Percentiles rank a stretch among this genome's conserved stretches.
Conservation (phyloP, 768 basidiomycete genomes). For the Amyloporia xantha region DNA sequence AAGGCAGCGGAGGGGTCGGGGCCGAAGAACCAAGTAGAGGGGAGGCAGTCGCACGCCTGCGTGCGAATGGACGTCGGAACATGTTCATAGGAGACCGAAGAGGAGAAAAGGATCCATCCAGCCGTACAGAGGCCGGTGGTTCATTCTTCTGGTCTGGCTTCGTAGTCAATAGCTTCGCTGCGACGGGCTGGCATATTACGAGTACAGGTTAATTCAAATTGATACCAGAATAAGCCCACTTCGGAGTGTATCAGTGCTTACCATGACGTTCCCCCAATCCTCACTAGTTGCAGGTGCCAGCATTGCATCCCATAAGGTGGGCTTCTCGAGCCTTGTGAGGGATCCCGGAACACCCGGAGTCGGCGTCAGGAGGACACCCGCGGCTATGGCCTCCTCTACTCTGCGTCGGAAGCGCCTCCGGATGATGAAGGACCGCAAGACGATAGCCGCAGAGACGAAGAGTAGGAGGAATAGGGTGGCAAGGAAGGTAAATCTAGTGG, state of each 20-base stretch:
- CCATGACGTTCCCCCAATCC: slow-evolving; percentile 45
- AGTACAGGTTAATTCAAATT: neutral
- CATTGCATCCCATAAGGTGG: slow-evolving; percentile 44
- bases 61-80: neutral
- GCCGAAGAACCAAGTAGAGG: neutral
- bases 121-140: neutral
- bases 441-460: slow-evolving; percentile 55
- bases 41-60: neutral
- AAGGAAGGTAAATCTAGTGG: slow-evolving; percentile 58
- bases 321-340: slow-evolving; percentile 36
- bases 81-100: neutral
- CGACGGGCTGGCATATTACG: slow-evolving; percentile 11
- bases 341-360: slow-evolving; percentile 29
- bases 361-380: slow-evolving; percentile 41
- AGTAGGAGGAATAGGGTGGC: slow-evolving; percentile 66
- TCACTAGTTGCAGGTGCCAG: slow-evolving; percentile 28
- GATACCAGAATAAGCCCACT: neutral
- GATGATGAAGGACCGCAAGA: slow-evolving; percentile 55
- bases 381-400: slow-evolving; percentile 46
- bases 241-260: slow-evolving; percentile 26
- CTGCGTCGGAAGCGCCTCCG: slow-evolving; percentile 51
- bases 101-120: neutral
- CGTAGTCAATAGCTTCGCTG: slow-evolving; percentile 1
- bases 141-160: neutral
- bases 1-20: neutral